These are phyloP conservation scores for Schizothecium vesticola DNA, from an alignment of 495 filamentous ascomycete genomes.

Conservation along the genomic window DNA sequence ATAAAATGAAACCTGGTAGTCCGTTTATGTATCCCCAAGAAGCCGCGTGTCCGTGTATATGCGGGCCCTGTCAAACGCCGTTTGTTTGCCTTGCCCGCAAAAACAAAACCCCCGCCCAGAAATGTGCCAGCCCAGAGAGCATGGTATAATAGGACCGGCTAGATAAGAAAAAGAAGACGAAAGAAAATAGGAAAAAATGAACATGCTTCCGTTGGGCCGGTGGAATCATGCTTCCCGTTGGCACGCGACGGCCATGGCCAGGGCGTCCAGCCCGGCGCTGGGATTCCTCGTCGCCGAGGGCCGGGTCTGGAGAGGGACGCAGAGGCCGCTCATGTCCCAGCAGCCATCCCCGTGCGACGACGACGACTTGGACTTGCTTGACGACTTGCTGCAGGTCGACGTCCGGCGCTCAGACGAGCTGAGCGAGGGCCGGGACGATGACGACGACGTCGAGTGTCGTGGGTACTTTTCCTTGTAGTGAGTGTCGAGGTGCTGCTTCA, in stretches of 20 bases:
- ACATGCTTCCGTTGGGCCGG: too few relatives aligned
- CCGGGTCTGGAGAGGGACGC: slow-evolving; percentile 33
- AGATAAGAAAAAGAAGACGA: not conserved
- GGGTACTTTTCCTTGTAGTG: slow-evolving; percentile 56
- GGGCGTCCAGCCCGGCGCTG: slow-evolving; percentile 38
- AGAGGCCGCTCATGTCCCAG: slow-evolving; percentile 43
- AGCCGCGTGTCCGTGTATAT: slow-evolving; percentile 1
- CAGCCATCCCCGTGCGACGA: slow-evolving; percentile 29
- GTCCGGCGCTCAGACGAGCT: slow-evolving; percentile 27
- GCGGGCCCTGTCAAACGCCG: not conserved
- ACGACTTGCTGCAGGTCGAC: slow-evolving; percentile 30
- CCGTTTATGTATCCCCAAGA: not conserved
- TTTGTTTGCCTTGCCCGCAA: not conserved
- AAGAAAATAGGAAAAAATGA: not conserved
- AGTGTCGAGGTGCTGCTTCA: slow-evolving; percentile 94
- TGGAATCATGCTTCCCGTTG: not conserved
- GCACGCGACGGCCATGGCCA: slow-evolving; percentile 36
- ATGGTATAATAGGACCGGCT: too few relatives aligned
- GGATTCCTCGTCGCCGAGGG: slow-evolving; percentile 26
- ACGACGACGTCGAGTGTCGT: slow-evolving; percentile 23
- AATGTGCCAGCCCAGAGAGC: too few relatives aligned
- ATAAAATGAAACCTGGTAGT: not conserved
- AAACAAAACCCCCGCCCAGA: not conserved
- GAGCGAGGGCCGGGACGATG: slow-evolving; percentile 22
- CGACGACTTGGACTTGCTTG: slow-evolving; percentile 21